phyloP scores from a whole-genome alignment of 2,329 filamentous ascomycete species.

The Sarocladium oryzae region DNA sequence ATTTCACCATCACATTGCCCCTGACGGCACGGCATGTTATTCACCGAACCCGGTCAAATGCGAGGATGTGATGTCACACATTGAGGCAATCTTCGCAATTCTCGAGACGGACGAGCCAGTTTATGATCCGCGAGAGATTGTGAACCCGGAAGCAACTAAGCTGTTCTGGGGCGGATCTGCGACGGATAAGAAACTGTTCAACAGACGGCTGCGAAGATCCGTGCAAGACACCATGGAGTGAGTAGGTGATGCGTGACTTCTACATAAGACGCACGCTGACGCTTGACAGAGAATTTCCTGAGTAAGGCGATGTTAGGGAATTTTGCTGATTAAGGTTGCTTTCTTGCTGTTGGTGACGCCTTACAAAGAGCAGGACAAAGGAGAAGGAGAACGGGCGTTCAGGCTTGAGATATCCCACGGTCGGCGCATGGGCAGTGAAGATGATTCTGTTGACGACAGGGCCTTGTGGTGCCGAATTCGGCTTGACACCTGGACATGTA shows the following conservation, averaged over 20 bases:
- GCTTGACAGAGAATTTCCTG: slow-evolving; percentile 25
- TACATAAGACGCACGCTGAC: not conserved
- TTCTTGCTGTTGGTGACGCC: not conserved
- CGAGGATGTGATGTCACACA: slow-evolving; percentile 76
- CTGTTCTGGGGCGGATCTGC: slow-evolving; percentile 72
- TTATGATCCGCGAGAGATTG: slow-evolving; percentile 83
- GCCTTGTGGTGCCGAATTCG: not conserved
- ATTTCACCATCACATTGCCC: slow-evolving; percentile 82
- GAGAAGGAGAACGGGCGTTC: not conserved
- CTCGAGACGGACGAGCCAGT: slow-evolving; percentile 84
- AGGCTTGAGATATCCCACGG: slow-evolving; percentile 1
- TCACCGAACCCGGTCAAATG: slow-evolving; percentile 50
- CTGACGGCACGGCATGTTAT: slow-evolving; percentile 79
- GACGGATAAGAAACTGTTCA: slow-evolving; percentile 79
- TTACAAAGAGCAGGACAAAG: not conserved
- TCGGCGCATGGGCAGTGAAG: not conserved
- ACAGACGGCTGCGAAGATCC: slow-evolving; percentile 69
- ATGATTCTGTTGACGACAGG: not conserved
- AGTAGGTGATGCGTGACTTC: slow-evolving; percentile 16
- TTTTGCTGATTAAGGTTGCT: too few relatives aligned
- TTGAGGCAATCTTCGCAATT: slow-evolving; percentile 73
- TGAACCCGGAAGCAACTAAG: slow-evolving; percentile 79
- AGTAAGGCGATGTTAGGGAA: slow-evolving; percentile 15
- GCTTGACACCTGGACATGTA: too few relatives aligned
- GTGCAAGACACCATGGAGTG: slow-evolving; percentile 64